These are phyloP conservation scores for Phlegmacium glaucopus DNA, from an alignment of 768 basidiomycete genomes.

Conservation along the genomic window DNA sequence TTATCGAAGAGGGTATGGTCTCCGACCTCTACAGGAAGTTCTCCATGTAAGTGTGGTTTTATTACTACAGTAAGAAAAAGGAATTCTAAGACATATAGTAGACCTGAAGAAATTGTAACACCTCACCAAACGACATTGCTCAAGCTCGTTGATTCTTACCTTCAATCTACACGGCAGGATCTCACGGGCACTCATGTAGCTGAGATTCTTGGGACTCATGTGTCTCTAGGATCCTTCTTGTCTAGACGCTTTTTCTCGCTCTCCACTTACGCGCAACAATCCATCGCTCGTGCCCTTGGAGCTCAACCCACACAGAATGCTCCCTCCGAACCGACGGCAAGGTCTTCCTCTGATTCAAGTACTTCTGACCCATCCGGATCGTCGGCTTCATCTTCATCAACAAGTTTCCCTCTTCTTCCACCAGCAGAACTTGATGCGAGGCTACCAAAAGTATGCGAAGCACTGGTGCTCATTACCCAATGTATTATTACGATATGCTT, in stretches of 20 bases:
- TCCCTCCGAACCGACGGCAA: not conserved
- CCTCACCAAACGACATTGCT: conserved; percentile 87
- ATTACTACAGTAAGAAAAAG: not conserved
- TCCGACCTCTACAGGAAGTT: conserved; percentile 60
- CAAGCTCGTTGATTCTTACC: conserved; percentile 82
- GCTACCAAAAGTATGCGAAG: conserved; percentile 79
- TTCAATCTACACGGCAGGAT: conserved; percentile 50
- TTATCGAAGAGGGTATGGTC: conserved; percentile 59
- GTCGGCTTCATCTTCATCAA: conserved; percentile 9
- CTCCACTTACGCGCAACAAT: conserved; percentile 50
- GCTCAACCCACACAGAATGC: conserved; percentile 12
- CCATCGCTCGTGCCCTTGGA: conserved; percentile 49
- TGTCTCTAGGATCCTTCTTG: conserved; percentile 53
- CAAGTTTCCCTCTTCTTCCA: conserved; percentile 23
- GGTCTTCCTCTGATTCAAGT: conserved; percentile 15
- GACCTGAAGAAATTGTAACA: conserved; percentile 68
- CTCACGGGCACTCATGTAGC: conserved; percentile 26
- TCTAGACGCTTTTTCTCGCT: conserved; percentile 60
- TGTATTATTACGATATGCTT: conserved; percentile 67
- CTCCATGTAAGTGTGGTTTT: conserved; percentile 45
- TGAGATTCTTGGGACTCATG: conserved; percentile 34
- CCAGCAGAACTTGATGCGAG: conserved; percentile 55
- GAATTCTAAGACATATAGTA: conserved; percentile 22
- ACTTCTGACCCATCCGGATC: conserved; percentile 8
- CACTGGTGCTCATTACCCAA: conserved; percentile 73